Base-by-base conservation (phyloP, 1,284 basidiomycete genomes). In the Apiotrichum sp. region DNA sequence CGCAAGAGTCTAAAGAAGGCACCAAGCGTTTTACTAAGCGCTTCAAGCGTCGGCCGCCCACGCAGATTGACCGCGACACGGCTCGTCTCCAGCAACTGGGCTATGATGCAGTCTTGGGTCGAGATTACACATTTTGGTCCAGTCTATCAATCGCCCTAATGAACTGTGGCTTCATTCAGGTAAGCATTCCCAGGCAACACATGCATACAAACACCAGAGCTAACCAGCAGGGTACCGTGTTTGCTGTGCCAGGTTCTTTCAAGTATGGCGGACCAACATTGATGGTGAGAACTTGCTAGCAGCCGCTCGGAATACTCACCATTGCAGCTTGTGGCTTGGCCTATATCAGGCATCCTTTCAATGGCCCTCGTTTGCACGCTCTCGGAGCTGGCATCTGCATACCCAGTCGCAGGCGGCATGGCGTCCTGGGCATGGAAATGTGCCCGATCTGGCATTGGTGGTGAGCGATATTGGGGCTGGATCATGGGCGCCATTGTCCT, bases 371-470 rank as follows among this genome's bases (percentile, higher is more conserved):
- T 71, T 2, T 56, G 69, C 6, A 64, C 70, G 3, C 53, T 77
- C 42, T 65, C 67, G 10, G 75, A 77, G 56, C 58, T 75, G 0
- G 73, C 73, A 8, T 74, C 73, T 0, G 73, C 73, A 0, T 77
- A 74, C 48, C 75, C 75, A 13, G 73, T 77, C 5, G 67, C 73
- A 2, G 75, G 75, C 1, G 75, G 73, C 5, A 75, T 76, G 73
- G 63, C 71, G 2, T 71, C 70, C 4, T 76, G 75, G 75, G 64
- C 73, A 2, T 76, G 75, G 75, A 74, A 73, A 53, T 52, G 59
- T 34, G 72, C 73, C 6, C 56, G 73, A 44, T 68, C 67, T 3
- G 72, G 75, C 1, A 62, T 74, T 0, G 71, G 75, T 10, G 66
- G 69, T 4, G 75, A 76, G 55, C 55, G 75, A n/a, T 62, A 62